A percentile compares a stretch with the other conserved stretches of the same genome.
Evolutionary conservation across 169 alveolate species (phyloP).

Genomic region (Eimeria mitis): DNA sequence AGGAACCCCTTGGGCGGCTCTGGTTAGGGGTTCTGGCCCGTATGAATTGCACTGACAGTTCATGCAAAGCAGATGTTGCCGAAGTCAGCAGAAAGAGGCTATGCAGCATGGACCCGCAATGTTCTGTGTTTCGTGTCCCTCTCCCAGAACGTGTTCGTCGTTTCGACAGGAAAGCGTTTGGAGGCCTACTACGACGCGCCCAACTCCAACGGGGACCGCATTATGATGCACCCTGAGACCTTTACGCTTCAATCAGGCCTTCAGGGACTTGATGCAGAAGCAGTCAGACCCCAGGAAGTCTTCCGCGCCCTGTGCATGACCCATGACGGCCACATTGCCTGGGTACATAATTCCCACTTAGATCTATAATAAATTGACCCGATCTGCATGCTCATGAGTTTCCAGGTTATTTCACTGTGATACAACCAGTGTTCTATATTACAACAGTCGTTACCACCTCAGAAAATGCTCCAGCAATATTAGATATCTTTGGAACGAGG

Average conservation of each 20-base stretch:
- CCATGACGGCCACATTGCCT: conserved; percentile 82
- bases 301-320: conserved; percentile 84
- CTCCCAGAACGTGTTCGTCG: conserved; percentile 76
- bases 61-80: background rate
- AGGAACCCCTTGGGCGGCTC: background rate
- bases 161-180: conserved; percentile 77
- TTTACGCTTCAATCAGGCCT: conserved; percentile 71
- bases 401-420: background rate
- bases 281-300: conserved; percentile 79
- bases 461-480: background rate
- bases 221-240: conserved; percentile 82
- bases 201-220: conserved; percentile 71
- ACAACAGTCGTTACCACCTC: background rate
- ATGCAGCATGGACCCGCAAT: background rate
- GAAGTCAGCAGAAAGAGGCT: background rate
- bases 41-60: background rate
- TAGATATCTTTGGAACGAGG: background rate
- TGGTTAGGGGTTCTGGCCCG: background rate
- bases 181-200: conserved; percentile 84
- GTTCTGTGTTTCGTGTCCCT: background rate
- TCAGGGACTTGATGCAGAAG: background rate
- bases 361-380: background rate
- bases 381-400: background rate
- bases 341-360: conserved; percentile 53
- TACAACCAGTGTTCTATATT: background rate